A percentile compares a stretch with the other conserved stretches of the same genome.
phyloP scores from a whole-genome alignment of 768 basidiomycete genomes.

The Sporobolomyces pararoseus region DNA sequence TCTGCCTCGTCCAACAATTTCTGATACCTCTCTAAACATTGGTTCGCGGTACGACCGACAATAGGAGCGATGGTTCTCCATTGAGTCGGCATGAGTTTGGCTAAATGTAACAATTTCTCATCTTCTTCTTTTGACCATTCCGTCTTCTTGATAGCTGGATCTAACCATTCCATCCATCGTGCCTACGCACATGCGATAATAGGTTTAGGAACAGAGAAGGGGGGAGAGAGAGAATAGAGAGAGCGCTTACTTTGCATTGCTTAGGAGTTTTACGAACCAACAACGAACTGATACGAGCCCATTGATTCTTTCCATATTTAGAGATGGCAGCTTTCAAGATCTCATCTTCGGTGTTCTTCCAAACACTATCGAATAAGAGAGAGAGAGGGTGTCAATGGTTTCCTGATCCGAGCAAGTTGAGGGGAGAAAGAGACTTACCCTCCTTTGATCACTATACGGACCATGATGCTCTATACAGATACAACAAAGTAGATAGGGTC shows the following conservation, averaged over 20 bases:
- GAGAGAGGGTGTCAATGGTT: not conserved
- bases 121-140: slow-evolving; percentile 99
- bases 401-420: not conserved
- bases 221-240: not conserved
- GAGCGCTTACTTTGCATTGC: slow-evolving; percentile 72
- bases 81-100: slow-evolving; percentile 98
- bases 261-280: slow-evolving; percentile 98
- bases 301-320: slow-evolving; percentile 95
- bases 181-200: slow-evolving; percentile 56
- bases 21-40: slow-evolving; percentile 97
- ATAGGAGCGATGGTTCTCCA: slow-evolving; percentile 99
- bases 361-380: slow-evolving; percentile 31
- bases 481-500: not conserved
- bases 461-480: not conserved
- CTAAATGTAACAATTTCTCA: slow-evolving; percentile 94
- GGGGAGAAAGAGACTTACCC: slow-evolving; percentile 1
- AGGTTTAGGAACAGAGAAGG: not conserved
- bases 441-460: slow-evolving; percentile 23
- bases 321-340: slow-evolving; percentile 98
- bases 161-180: slow-evolving; percentile 98
- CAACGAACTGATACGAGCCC: slow-evolving; percentile 96
- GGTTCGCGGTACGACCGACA: slow-evolving; percentile 93
- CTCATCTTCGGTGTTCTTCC: slow-evolving; percentile 84
- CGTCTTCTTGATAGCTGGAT: slow-evolving; percentile 98
- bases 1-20: slow-evolving; percentile 96